Percentiles rank a stretch among this genome's conserved stretches.
phyloP scores from a whole-genome alignment of 805 yeast species.

The Kodamaea fukazawae region DNA sequence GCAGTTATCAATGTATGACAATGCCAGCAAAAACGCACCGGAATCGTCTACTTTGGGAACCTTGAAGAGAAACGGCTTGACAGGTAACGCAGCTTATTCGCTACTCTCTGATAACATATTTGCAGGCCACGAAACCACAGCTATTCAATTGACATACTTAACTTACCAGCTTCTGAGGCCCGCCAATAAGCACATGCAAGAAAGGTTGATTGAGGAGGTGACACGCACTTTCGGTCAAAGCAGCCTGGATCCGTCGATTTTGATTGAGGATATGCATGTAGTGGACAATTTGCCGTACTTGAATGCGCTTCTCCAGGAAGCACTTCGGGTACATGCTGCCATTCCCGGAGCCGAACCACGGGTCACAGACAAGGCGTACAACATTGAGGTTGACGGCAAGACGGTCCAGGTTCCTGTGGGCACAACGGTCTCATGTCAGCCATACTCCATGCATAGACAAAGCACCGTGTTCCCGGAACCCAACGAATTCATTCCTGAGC shows the following conservation, averaged over 20 bases:
- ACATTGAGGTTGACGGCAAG: constrained; percentile 18
- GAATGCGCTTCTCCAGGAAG: constrained; percentile 62
- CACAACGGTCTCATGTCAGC: constrained; percentile 60
- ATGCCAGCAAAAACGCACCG: constrained; percentile 28
- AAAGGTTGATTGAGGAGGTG: constrained; percentile 47
- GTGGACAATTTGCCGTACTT: constrained; percentile 57
- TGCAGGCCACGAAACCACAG: constrained; percentile 76
- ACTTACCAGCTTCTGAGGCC: constrained; percentile 59
- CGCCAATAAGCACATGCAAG: constrained; percentile 44
- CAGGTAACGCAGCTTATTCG: constrained; percentile 36
- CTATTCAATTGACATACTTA: constrained; percentile 58
- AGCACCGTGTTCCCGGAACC: constrained; percentile 50
- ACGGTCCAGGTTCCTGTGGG: constrained; percentile 45
- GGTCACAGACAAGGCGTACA: constrained; percentile 32
- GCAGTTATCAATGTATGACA: constrained; percentile 37
- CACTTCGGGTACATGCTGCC: constrained; percentile 60
- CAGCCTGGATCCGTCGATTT: constrained; percentile 15
- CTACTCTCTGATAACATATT: constrained; percentile 60
- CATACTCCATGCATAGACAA: constrained; percentile 61
- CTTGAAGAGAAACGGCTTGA: constrained; percentile 30
- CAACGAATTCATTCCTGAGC: constrained; percentile 51
- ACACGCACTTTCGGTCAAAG: constrained; percentile 28
- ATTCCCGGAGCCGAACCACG: constrained; percentile 77
- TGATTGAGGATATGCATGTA: constrained; percentile 30
- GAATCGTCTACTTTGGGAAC: constrained; percentile 34